Conservation (phyloP, 2,329 filamentous ascomycete genomes). For the Diaporthe australafricana region DNA sequence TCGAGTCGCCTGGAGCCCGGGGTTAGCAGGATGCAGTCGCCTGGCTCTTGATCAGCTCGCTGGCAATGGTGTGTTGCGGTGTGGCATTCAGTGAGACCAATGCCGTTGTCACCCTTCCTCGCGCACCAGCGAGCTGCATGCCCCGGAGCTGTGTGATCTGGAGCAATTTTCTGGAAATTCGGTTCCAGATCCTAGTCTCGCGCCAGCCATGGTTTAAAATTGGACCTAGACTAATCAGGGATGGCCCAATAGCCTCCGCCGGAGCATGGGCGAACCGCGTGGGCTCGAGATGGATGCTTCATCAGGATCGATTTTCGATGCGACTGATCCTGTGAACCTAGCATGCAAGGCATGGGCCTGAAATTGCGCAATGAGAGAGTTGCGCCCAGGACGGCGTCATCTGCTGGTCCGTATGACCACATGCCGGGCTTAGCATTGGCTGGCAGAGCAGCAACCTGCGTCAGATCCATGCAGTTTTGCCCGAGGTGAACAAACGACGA, state of each 20-base stretch:
- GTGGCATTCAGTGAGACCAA: conserved; percentile 30
- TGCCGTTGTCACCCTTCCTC: conserved; percentile 27
- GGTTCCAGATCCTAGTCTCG: conserved; percentile 36
- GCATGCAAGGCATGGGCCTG: conserved; percentile 26
- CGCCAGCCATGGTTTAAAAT: conserved; percentile 33
- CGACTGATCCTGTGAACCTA: conserved; percentile 27
- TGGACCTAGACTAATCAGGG: conserved; percentile 31
- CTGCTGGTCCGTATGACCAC: conserved; percentile 35
- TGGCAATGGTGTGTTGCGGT: conserved; percentile 23
- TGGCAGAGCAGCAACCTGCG: conserved; percentile 25
- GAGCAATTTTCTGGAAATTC: conserved; percentile 32
- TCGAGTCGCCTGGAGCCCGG: conserved; percentile 11
- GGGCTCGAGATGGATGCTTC: conserved; percentile 26
- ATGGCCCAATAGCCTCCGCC: conserved; percentile 30
- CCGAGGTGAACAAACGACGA: conserved; percentile 30
- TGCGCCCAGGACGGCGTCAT: conserved; percentile 29
- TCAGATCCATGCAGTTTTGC: conserved; percentile 35
- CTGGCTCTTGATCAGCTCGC: conserved; percentile 1
- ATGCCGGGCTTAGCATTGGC: conserved; percentile 35
- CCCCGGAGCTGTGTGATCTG: conserved; percentile 29
- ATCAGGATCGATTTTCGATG: conserved; percentile 24
- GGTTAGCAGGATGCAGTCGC: conserved; percentile 7
- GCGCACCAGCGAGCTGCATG: conserved; percentile 14
- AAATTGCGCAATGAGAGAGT: conserved; percentile 28
- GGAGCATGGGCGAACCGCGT: conserved; percentile 19